These are phyloP conservation scores for Pseudozyma pruni DNA, from an alignment of 1,284 basidiomycete genomes.

Conservation along the genomic window DNA sequence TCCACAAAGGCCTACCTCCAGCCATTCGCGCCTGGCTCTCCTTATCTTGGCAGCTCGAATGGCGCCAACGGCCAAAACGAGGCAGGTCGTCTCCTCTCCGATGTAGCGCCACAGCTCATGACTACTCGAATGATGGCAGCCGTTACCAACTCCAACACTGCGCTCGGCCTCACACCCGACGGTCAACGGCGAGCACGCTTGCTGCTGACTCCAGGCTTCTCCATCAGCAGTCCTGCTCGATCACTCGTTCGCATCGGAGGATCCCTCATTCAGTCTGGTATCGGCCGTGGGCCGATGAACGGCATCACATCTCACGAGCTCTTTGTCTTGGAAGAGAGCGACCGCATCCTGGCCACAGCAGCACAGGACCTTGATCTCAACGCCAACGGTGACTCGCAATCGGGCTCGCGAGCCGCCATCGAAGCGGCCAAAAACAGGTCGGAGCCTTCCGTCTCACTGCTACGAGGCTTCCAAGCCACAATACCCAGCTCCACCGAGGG, in stretches of 20 bases:
- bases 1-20: conserved; percentile 57
- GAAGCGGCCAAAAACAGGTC: conserved; percentile 23
- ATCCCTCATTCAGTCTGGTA: conserved; percentile 54
- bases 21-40: conserved; percentile 47
- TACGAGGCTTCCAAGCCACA: conserved; percentile 66
- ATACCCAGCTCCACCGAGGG: conserved; percentile 59
- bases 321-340: conserved; percentile 61
- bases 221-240: conserved; percentile 60
- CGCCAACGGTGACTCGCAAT: conserved; percentile 3
- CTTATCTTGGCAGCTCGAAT: conserved; percentile 36
- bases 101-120: conserved; percentile 67
- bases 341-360: conserved; percentile 60
- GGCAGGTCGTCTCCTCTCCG: conserved; percentile 58
- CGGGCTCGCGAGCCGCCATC: conserved; percentile 20
- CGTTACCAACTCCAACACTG: conserved; percentile 55
- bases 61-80: conserved; percentile 36
- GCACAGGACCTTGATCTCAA: conserved; percentile 47
- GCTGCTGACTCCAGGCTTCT: conserved; percentile 56
- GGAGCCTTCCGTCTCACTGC: conserved; percentile 58
- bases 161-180: conserved; percentile 51
- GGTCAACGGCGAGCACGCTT: conserved; percentile 51
- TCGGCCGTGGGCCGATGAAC: conserved; percentile 55
- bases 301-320: conserved; percentile 62
- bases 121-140: conserved; percentile 64
- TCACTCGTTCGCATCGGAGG: conserved; percentile 61